These are phyloP conservation scores for Alternaria sp. DNA, from an alignment of 2,329 filamentous ascomycete genomes.

Conservation along the genomic window DNA sequence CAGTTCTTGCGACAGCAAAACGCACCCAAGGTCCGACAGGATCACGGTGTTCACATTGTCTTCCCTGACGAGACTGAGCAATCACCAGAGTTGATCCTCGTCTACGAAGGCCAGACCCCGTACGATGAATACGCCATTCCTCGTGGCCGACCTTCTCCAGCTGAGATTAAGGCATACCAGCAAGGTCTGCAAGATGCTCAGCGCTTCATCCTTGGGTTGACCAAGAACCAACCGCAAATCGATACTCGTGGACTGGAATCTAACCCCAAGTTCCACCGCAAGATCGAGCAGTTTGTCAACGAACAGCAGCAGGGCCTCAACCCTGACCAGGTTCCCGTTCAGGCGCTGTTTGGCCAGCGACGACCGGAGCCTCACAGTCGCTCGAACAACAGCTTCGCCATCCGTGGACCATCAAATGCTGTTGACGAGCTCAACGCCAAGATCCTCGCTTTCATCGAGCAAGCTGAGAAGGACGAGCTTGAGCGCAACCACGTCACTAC, in stretches of 20 bases:
- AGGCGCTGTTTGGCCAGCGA: constrained; percentile 60
- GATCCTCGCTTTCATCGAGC: constrained; percentile 79
- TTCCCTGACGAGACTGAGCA: constrained; percentile 70
- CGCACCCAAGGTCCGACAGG: constrained; percentile 68
- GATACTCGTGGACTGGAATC: constrained; percentile 62
- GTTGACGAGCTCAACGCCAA: constrained; percentile 77
- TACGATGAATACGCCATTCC: constrained; percentile 63
- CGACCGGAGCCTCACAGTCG: constrained; percentile 61
- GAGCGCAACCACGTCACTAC: constrained; percentile 86
- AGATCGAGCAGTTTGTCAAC: constrained; percentile 67
- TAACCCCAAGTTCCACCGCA: constrained; percentile 69
- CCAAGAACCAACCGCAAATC: constrained; percentile 65
- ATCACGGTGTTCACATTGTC: constrained; percentile 76
- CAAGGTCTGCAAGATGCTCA: constrained; percentile 66
- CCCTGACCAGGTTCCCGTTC: constrained; percentile 63
- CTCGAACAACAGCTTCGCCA: constrained; percentile 65
- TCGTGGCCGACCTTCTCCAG: constrained; percentile 62
- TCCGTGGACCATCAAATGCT: constrained; percentile 77
- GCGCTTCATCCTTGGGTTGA: constrained; percentile 61
- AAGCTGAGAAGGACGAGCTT: constrained; percentile 91
- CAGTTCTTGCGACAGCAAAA: constrained; percentile 73
- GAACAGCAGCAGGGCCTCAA: constrained; percentile 62
- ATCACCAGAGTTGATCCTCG: constrained; percentile 71
- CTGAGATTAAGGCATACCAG: constrained; percentile 65
- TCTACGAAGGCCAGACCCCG: constrained; percentile 73